These are phyloP conservation scores for Aureobasidium sp. DNA, from an alignment of 2,329 filamentous ascomycete species.

Conservation along the genomic window DNA sequence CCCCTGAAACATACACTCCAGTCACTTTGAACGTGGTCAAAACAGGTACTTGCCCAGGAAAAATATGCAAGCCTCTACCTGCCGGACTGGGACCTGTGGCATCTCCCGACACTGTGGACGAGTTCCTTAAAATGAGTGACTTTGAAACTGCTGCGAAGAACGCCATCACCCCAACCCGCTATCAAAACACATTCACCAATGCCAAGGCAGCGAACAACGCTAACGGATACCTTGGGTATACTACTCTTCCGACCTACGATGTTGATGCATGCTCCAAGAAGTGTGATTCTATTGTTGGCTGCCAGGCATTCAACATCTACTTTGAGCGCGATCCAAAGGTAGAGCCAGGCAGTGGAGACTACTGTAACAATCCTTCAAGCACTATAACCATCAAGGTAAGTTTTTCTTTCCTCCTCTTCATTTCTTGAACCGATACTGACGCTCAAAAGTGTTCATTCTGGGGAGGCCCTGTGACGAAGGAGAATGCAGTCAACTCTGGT, in stretches of 20 bases:
- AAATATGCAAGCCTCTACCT: neutral
- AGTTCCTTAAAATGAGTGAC: slow-evolving; percentile 28
- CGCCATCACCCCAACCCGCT: slow-evolving; percentile 32
- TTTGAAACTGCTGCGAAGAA: slow-evolving; percentile 28
- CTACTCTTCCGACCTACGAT: slow-evolving; percentile 32
- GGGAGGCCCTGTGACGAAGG: slow-evolving; percentile 22
- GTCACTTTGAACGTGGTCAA: neutral
- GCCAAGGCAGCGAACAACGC: slow-evolving; percentile 30
- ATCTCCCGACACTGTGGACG: slow-evolving; percentile 28
- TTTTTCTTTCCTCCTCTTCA: too few species aligned
- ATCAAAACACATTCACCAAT: slow-evolving; percentile 31
- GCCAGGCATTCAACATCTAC: slow-evolving; percentile 30
- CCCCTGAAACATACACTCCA: neutral
- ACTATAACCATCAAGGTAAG: slow-evolving; percentile 25
- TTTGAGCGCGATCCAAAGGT: slow-evolving; percentile 24
- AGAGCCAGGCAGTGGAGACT: slow-evolving; percentile 17
- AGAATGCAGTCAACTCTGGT: slow-evolving; percentile 23
- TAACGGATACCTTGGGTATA: slow-evolving; percentile 29
- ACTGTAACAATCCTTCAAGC: slow-evolving; percentile 25
- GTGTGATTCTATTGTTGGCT: slow-evolving; percentile 27
- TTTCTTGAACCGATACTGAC: too few species aligned
- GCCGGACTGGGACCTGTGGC: slow-evolving; percentile 17
- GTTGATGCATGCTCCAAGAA: slow-evolving; percentile 30
- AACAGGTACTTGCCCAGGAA: neutral
- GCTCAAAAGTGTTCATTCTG: slow-evolving; percentile 22